Conservation (phyloP, 257 asterid species). For the Anisodus acutangulus region DNA sequence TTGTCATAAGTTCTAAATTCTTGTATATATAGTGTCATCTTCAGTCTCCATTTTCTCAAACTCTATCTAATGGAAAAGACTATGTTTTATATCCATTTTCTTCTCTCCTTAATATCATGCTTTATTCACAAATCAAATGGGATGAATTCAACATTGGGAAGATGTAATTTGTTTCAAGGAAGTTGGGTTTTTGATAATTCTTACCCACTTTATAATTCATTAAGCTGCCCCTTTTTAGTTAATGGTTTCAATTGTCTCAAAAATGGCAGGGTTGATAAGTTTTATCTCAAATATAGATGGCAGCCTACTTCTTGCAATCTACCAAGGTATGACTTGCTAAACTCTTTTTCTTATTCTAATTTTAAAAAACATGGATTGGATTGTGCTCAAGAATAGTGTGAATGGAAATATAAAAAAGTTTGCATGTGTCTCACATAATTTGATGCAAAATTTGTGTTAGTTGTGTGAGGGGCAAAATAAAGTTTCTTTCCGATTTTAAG, state of each 20-base stretch:
- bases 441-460: too few relatives aligned
- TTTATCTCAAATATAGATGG: conserved; percentile 42
- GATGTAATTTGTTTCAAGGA: conserved; percentile 54
- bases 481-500: too few relatives aligned
- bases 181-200: conserved; percentile 55
- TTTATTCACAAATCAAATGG: conserved; percentile 26
- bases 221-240: conserved; percentile 50
- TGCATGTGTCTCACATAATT: too few relatives aligned
- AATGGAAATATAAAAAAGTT: neutral
- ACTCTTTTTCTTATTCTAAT: neutral
- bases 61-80: neutral
- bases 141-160: neutral
- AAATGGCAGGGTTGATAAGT: conserved; percentile 54
- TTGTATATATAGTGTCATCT: neutral
- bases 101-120: neutral
- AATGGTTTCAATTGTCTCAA: conserved; percentile 52
- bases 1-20: neutral
- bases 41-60: neutral
- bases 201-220: conserved; percentile 51
- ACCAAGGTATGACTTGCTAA: conserved; percentile 44
- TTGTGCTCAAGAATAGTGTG: too few relatives aligned
- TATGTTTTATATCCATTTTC: neutral
- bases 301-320: conserved; percentile 56
- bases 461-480: too few relatives aligned
- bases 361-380: neutral